phyloP scores from a whole-genome alignment of 768 basidiomycete species.

The Agaricus subrufescens region DNA sequence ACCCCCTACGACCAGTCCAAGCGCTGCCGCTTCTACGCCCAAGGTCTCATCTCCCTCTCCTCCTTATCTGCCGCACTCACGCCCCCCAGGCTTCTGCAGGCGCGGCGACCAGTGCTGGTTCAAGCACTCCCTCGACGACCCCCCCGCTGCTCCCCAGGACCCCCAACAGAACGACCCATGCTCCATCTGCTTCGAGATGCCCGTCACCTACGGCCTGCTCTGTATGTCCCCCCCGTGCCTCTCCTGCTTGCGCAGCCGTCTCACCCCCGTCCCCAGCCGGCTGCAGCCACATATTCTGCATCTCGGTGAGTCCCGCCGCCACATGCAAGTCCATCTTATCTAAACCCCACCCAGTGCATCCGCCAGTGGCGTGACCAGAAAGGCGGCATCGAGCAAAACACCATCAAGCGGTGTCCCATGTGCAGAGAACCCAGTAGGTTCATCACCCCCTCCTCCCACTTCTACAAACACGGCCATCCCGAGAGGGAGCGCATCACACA shows the following conservation, averaged over 20 bases:
- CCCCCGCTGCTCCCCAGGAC: constrained; percentile 12
- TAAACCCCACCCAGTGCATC: constrained; percentile 52
- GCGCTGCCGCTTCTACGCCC: constrained; percentile 59
- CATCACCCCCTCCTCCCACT: constrained; percentile 70
- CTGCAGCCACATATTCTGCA: constrained; percentile 78
- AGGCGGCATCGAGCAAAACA: constrained; percentile 49
- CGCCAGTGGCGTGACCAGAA: constrained; percentile 69
- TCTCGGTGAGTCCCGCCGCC: constrained; percentile 40
- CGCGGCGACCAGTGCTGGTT: constrained; percentile 76
- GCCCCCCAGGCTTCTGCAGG: constrained; percentile 58
- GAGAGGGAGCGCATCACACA: constrained; percentile 48
- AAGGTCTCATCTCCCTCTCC: constrained; percentile 31
- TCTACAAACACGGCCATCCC: constrained; percentile 48
- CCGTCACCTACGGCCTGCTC: constrained; percentile 63
- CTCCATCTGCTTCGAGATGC: constrained; percentile 73
- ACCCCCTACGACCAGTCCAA: constrained; percentile 73
- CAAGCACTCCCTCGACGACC: constrained; percentile 38
- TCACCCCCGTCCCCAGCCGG: constrained; percentile 35
- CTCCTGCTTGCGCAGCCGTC: neutral
- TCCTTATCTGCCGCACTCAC: neutral
- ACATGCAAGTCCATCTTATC: neutral
- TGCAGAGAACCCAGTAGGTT: constrained; percentile 66
- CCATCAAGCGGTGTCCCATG: constrained; percentile 75
- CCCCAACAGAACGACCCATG: constrained; percentile 37
- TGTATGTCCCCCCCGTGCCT: constrained; percentile 32